Percentiles rank a stretch among this genome's conserved stretches.
Conservation (phyloP, 345 rosid species). For the Syzygium aromaticum region DNA sequence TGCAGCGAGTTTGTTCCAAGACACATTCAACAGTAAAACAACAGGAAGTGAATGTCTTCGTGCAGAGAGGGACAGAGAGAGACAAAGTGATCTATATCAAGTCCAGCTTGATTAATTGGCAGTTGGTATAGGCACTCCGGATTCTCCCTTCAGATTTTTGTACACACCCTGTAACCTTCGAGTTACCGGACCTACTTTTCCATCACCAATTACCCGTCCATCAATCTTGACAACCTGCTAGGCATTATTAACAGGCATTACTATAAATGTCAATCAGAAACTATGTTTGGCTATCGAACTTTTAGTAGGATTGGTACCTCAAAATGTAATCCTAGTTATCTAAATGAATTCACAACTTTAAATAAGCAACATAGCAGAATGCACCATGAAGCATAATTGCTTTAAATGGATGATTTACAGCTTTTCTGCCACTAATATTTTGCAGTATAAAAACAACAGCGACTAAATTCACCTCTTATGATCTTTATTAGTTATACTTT, state of each 20-base stretch:
- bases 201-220: conserved; percentile 61
- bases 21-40: not conserved
- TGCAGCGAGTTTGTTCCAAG: not conserved
- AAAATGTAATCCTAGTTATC: not conserved
- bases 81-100: not conserved
- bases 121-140: conserved; percentile 73
- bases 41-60: not conserved
- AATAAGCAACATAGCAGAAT: not conserved
- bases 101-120: not conserved
- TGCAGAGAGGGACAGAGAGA: not conserved
- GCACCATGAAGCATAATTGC: not conserved
- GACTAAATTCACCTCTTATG: not conserved
- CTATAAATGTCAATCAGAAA: not conserved
- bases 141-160: conserved; percentile 47
- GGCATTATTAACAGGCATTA: not conserved
- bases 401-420: not conserved
- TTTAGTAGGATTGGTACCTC: not conserved
- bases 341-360: not conserved
- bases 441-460: not conserved
- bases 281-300: not conserved
- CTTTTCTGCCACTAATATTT: not conserved
- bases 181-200: conserved; percentile 65
- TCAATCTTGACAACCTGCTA: conserved; percentile 62
- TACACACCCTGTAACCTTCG: conserved; percentile 52
- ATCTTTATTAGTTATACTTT: not conserved